Conservation (phyloP, 176 grass and related monocot species). For the Musa schizocarpa region DNA sequence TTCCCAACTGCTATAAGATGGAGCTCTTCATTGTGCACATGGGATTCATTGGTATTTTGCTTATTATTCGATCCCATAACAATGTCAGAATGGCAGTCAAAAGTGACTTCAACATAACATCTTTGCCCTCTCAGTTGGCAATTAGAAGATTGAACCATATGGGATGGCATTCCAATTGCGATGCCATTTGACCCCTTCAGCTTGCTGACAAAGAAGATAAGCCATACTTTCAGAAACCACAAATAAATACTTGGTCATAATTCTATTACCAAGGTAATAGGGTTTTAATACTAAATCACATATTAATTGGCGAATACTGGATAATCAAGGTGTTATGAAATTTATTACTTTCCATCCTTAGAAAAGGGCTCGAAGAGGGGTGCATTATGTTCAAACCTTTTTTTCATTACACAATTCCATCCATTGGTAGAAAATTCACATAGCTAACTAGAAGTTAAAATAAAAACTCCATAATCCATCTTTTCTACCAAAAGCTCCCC, state of each 20-base stretch:
- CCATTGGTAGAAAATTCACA: not conserved
- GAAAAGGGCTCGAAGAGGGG: not conserved
- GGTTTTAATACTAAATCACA: too few relatives aligned
- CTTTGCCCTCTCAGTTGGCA: constrained; percentile 86
- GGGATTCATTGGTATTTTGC: constrained; percentile 38
- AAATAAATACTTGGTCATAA: not conserved
- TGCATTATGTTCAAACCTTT: not conserved
- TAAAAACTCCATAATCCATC: too few relatives aligned
- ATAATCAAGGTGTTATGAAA: not conserved
- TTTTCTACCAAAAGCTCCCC: too few relatives aligned
- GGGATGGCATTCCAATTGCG: constrained; percentile 40
- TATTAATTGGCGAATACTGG: too few relatives aligned
- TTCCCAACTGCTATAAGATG: constrained; percentile 24
- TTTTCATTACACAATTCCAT: too few relatives aligned
- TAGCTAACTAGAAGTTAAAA: not conserved
- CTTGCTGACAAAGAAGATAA: constrained; percentile 66
- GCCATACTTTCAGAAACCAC: not conserved
- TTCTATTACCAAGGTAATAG: not conserved
- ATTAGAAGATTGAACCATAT: constrained; percentile 54
- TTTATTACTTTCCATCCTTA: not conserved
- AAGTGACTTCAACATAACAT: constrained; percentile 92
- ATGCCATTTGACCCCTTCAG: constrained; percentile 36
- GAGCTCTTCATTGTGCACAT: constrained; percentile 32
- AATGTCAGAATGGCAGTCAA: constrained; percentile 58
- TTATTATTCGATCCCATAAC: constrained; percentile 39